phyloP scores from a whole-genome alignment of 257 asterid species.

The Pogostemon cablin region DNA sequence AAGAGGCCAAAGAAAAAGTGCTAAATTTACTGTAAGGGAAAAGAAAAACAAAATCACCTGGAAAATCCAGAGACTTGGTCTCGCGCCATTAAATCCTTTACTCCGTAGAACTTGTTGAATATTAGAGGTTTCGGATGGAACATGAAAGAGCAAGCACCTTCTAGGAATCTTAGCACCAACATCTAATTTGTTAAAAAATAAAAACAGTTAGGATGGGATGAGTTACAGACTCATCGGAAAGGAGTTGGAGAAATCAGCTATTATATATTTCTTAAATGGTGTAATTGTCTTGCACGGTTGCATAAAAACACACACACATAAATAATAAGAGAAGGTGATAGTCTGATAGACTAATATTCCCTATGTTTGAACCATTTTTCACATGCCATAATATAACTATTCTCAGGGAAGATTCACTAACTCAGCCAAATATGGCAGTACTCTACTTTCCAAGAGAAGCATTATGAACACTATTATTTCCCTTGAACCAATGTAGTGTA shows the following conservation, averaged over 20 bases:
- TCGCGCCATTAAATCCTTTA: conserved; percentile 74
- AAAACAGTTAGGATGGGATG: conserved; percentile 20
- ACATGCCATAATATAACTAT: not conserved
- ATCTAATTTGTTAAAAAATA: conserved; percentile 41
- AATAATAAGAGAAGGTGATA: too few relatives aligned
- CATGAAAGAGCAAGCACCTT: conserved; percentile 66
- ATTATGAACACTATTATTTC: not conserved
- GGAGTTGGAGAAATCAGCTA: conserved; percentile 21
- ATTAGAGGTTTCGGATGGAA: conserved; percentile 61
- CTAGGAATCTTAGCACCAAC: conserved; percentile 78
- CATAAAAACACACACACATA: too few relatives aligned
- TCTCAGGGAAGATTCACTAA: not conserved
- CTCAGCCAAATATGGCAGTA: too few relatives aligned
- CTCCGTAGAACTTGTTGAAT: conserved; percentile 55
- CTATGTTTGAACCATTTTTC: too few relatives aligned
- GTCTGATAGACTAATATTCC: too few relatives aligned
- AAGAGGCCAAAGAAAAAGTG: not conserved
- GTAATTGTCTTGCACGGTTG: too few relatives aligned
- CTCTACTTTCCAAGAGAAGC: not conserved
- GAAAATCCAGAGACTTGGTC: conserved; percentile 74
- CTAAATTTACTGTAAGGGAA: not conserved
- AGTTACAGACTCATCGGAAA: conserved; percentile 15
- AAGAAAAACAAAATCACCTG: conserved; percentile 54
- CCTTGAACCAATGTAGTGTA: not conserved
- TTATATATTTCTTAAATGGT: not conserved